A percentile compares a stretch with the other conserved stretches of the same genome.
Evolutionary conservation across 805 yeast genomes (phyloP).

Genomic region (Scheffersomyces coipomensis): DNA sequence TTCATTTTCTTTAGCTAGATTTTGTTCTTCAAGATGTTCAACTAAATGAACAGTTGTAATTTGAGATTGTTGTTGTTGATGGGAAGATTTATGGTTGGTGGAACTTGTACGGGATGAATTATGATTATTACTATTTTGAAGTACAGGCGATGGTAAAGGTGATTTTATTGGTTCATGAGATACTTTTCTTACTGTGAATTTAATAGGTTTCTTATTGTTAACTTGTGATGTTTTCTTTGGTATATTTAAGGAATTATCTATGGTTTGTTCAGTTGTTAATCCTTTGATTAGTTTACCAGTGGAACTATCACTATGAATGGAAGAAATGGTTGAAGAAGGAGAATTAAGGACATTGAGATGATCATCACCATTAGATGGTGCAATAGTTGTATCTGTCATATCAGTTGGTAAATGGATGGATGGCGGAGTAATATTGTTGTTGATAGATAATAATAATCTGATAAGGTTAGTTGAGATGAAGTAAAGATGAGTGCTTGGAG

Average conservation of each 20-base stretch:
- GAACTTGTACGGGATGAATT: neutral
- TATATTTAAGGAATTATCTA: neutral
- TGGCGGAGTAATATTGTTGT: no score
- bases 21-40: conserved; percentile 1
- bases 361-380: no score
- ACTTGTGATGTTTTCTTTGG: neutral
- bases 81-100: neutral
- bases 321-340: conserved; percentile 18
- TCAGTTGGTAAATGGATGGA: no score
- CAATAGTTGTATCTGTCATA: no score
- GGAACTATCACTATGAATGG: conserved; percentile 19
- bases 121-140: neutral
- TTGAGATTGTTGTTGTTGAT: neutral
- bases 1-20: conserved; percentile 5
- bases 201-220: conserved; percentile 22
- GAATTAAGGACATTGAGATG: no score
- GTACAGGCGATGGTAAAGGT: conserved; percentile 6
- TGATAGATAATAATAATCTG: no score
- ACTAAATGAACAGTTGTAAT: neutral
- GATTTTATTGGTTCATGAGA: conserved; percentile 23
- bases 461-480: no score
- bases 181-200: conserved; percentile 33
- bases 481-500: no score
- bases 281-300: conserved; percentile 20
- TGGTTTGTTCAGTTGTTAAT: conserved; percentile 9